Percentiles rank a stretch among this genome's conserved stretches.
phyloP scores from a whole-genome alignment of 78 protist species.

The Dictyostelium firmibasis region DNA sequence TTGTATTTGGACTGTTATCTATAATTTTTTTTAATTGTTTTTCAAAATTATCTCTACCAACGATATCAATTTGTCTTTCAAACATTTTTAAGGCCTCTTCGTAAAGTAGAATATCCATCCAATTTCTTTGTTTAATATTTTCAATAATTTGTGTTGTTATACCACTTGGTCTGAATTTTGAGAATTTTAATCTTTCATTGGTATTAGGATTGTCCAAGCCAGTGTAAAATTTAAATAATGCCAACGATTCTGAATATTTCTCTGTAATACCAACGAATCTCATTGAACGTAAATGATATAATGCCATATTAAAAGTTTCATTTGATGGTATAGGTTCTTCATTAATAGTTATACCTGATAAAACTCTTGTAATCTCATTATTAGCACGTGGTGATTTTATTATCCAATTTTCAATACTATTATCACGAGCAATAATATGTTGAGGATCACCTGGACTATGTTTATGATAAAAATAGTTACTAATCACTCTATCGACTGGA shows the following conservation, averaged over 20 bases:
- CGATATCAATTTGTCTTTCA: constrained; percentile 45
- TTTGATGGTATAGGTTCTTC: background rate
- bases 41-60: constrained; percentile 29
- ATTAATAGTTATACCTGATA: constrained; percentile 8
- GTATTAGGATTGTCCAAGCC: background rate
- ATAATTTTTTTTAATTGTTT: background rate
- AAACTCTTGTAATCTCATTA: constrained; percentile 22
- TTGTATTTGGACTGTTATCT: background rate
- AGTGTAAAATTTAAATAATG: background rate
- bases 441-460: background rate
- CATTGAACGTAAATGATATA: constrained; percentile 19
- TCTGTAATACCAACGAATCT: constrained; percentile 44
- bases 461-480: constrained; percentile 32
- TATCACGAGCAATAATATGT: background rate
- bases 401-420: constrained; percentile 8
- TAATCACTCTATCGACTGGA: constrained; percentile 33
- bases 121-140: background rate
- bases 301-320: constrained; percentile 2
- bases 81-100: constrained; percentile 36
- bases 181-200: background rate
- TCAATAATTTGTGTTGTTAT: background rate
- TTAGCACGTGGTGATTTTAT: constrained; percentile 3
- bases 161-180: background rate
- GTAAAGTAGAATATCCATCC: constrained; percentile 21
- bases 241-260: constrained; percentile 2